phyloP scores from a whole-genome alignment of 2,329 filamentous ascomycete species.

The Trichoderma pleuroti region DNA sequence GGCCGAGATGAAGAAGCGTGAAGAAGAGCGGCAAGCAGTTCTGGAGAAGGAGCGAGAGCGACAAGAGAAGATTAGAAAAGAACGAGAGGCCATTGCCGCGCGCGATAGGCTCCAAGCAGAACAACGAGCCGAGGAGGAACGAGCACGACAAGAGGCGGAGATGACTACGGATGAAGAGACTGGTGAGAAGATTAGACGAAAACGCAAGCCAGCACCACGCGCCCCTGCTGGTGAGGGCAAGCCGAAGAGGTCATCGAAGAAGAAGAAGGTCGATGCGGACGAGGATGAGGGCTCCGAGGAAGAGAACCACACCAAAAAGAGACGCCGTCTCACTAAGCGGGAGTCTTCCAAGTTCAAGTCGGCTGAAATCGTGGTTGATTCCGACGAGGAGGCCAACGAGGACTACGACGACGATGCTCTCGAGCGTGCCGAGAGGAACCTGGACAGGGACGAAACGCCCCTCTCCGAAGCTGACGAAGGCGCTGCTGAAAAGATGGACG shows the following conservation, averaged over 20 bases:
- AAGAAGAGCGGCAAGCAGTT: constrained; percentile 68
- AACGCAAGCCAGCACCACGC: constrained; percentile 56
- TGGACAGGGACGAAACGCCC: constrained; percentile 37
- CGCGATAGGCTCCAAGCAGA: constrained; percentile 70
- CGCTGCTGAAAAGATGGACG: constrained; percentile 49
- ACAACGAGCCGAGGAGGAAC: constrained; percentile 46
- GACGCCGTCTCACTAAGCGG: constrained; percentile 53
- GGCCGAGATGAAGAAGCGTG: constrained; percentile 71
- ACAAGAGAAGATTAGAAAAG: constrained; percentile 78
- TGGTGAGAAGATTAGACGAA: constrained; percentile 75
- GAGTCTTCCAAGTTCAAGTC: constrained; percentile 72
- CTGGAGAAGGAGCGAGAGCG: constrained; percentile 69
- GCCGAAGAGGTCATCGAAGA: constrained; percentile 57
- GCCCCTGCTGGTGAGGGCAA: constrained; percentile 38
- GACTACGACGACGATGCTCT: constrained; percentile 42
- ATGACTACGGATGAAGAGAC: constrained; percentile 79
- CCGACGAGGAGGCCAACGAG: constrained; percentile 55
- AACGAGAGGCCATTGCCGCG: constrained; percentile 76
- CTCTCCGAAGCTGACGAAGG: constrained; percentile 36
- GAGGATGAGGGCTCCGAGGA: constrained; percentile 44
- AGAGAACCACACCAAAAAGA: constrained; percentile 56
- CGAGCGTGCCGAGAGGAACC: constrained; percentile 44
- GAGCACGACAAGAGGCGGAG: constrained; percentile 58
- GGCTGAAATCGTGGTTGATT: constrained; percentile 76
- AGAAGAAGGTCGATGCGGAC: constrained; percentile 42